These are phyloP conservation scores for Phaeosphaeriaceae sp. DNA, from an alignment of 2,329 filamentous ascomycete genomes.

Conservation along the genomic window DNA sequence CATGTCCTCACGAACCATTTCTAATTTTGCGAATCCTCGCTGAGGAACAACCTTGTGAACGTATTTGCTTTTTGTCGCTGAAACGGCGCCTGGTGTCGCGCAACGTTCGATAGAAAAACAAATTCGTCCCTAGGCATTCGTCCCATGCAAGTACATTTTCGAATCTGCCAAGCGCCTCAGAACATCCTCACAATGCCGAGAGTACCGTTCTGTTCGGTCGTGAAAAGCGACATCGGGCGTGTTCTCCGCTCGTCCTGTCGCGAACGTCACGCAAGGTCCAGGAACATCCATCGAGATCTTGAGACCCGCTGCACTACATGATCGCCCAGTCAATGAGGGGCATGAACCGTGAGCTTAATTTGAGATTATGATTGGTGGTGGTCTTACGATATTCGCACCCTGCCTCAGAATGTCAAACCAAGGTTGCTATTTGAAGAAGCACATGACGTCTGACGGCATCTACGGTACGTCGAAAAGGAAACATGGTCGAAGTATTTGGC, in stretches of 20 bases:
- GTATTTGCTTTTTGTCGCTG: not conserved
- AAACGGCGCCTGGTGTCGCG: not conserved
- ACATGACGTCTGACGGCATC: conserved; percentile 23
- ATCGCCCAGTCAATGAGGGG: not conserved
- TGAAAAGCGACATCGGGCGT: not conserved
- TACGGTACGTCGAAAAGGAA: not conserved
- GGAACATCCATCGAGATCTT: conserved; percentile 1
- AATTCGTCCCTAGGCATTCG: not conserved
- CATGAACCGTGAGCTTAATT: not conserved
- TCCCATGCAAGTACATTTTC: not conserved
- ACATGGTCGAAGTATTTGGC: conserved; percentile 1
- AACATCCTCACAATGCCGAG: conserved; percentile 7
- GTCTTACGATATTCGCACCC: not conserved
- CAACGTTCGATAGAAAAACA: not conserved
- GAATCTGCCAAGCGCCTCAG: conserved; percentile 9
- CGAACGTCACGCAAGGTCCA: not conserved
- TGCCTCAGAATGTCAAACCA: conserved; percentile 6
- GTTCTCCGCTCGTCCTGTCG: not conserved
- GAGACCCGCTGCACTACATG: not conserved
- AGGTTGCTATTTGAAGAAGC: conserved; percentile 9
- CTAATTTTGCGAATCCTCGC: not conserved
- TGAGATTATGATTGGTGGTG: not conserved
- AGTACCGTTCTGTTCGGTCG: not conserved
- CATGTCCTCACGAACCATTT: not conserved
- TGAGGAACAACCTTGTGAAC: not conserved